These are phyloP conservation scores for Naegleria fowleri DNA, from an alignment of 208 protist species.

Conservation along the genomic window DNA sequence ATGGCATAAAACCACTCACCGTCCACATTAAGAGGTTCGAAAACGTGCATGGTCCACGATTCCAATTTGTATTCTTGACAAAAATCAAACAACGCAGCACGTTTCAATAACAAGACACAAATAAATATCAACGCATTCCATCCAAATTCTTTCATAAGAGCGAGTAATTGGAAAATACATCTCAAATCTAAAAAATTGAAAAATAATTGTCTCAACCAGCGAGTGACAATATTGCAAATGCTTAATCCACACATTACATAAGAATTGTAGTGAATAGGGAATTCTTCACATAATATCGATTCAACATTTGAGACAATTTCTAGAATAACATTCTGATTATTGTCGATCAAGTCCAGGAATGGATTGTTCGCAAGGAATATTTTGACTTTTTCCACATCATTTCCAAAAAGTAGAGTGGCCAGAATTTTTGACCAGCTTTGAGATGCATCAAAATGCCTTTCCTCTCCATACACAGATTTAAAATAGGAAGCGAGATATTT, in stretches of 20 bases:
- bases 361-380: not conserved
- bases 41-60: not conserved
- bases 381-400: not conserved
- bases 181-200: not conserved
- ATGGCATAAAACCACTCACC: not conserved
- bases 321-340: not conserved
- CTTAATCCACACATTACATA: not conserved
- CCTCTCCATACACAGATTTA: not conserved
- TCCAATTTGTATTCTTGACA: not conserved
- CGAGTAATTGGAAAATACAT: not conserved
- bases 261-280: not conserved
- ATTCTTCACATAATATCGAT: not conserved
- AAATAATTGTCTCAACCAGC: not conserved
- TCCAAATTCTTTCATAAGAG: not conserved
- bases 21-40: not conserved
- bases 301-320: not conserved
- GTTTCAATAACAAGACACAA: not conserved
- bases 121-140: not conserved
- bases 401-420: not conserved
- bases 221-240: not conserved
- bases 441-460: not conserved
- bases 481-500: not conserved
- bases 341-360: not conserved
- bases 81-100: not conserved
- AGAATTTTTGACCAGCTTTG: not conserved